Evolutionary conservation across 2,329 filamentous ascomycete genomes (phyloP), one percentile per base, ranked within the genome.

Genomic region (Exutisphaerella laricina): DNA sequence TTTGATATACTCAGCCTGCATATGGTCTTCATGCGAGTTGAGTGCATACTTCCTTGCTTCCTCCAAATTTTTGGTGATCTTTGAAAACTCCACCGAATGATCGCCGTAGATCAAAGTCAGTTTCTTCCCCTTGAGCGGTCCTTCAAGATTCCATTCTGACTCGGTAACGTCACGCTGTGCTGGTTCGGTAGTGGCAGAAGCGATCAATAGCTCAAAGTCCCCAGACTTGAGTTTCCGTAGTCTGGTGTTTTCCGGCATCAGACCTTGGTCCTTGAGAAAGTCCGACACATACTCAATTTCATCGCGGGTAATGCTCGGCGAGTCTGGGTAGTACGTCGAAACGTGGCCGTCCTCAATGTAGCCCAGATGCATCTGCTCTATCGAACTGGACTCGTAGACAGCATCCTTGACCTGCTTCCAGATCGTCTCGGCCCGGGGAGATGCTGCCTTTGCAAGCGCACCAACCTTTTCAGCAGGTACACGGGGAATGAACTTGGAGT

Each of bases 401-500:
- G 61, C 56, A 51, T 68, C 62, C 50, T 71, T 70, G 59, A 72
- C 64, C 34, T 62, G 59, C 12, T 66, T 60, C 38, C 68, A 71
- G 8, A 70, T 57, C 41, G 62, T 60, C 35, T 66, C 56, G 2
- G 67, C 61, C 30, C 64, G 56, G 6, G 63, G 59, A 4, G 64
- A 66, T 8, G 66, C 57, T 8, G 66, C 57, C 13, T 65, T 63
- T 2, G 69, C 69, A 16, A 74, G 56, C 4, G 70, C 69, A 43
- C 67, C 68, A 22, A 73, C 56, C 55, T 67, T 63, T 21, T 65
- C 58, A 12, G 64, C 51, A 10, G 66, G 59, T 13, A 73, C 54
- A n/a, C 70, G 64, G n/a, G 71, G 71, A 7, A 73, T 65, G 58
- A 74, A 72, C 57, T 74, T 74, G 45, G 66, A 68, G 57, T 71